These are phyloP conservation scores for Saksenaea oblongispora DNA, from an alignment of 371 early-diverging fungal species.

Conservation along the genomic window DNA sequence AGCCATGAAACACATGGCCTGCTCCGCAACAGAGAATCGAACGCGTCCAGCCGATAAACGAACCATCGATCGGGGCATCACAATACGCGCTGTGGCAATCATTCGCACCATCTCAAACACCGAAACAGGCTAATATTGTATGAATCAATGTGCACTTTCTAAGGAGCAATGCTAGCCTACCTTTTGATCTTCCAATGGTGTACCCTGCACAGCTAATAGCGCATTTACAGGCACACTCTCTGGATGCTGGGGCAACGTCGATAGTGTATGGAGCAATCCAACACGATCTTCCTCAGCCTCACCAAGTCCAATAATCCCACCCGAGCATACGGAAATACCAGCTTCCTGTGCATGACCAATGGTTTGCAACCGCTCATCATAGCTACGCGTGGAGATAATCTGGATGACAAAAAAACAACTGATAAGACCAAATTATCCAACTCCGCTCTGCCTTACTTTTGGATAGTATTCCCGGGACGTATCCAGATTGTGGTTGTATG, in stretches of 20 bases:
- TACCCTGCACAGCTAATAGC: constrained; percentile 81
- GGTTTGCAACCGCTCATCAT: constrained; percentile 81
- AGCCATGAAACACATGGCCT: constrained; percentile 81
- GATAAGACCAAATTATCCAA: background rate
- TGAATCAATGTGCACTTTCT: background rate
- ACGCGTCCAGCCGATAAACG: constrained; percentile 86
- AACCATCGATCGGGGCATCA: constrained; percentile 87
- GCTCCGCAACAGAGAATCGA: constrained; percentile 74
- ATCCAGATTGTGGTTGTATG: constrained; percentile 90
- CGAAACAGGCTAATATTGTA: constrained; percentile 61
- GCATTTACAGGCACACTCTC: constrained; percentile 87
- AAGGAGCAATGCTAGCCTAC: constrained; percentile 20
- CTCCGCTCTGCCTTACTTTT: constrained; percentile 51
- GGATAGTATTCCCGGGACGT: constrained; percentile 85
- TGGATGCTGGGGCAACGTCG: constrained; percentile 79
- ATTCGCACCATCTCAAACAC: constrained; percentile 89
- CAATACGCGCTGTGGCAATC: constrained; percentile 85
- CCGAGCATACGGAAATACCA: constrained; percentile 87
- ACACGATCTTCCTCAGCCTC: constrained; percentile 78
- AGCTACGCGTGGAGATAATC: constrained; percentile 84
- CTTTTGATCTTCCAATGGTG: constrained; percentile 79
- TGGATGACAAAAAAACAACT: constrained; percentile 7
- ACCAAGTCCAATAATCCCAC: constrained; percentile 88
- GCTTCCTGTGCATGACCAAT: constrained; percentile 78
- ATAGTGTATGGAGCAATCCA: constrained; percentile 76